A percentile compares a stretch with the other conserved stretches of the same genome.
These are phyloP conservation scores for Acorus gramineus DNA, from an alignment of 106 monocot species.

Conservation along the genomic window DNA sequence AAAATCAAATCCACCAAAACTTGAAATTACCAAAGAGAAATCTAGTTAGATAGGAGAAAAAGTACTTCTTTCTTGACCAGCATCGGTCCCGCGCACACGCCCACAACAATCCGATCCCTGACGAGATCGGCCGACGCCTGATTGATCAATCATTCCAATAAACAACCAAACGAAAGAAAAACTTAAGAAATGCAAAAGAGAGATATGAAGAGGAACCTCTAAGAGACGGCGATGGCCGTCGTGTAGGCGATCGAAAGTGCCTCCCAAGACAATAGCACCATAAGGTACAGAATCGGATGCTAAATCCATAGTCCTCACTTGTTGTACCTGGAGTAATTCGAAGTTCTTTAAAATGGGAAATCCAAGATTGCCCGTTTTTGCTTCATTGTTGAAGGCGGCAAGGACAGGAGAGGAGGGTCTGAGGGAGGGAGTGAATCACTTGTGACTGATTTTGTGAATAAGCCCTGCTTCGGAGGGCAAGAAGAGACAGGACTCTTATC, in stretches of 20 bases:
- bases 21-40: background rate
- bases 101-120: slow-evolving; percentile 50
- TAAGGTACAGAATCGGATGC: background rate
- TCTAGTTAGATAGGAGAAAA: background rate
- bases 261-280: slow-evolving; percentile 16
- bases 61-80: slow-evolving; percentile 45
- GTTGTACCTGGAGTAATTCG: too few species aligned
- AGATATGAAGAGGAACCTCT: slow-evolving; percentile 3
- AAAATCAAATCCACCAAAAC: background rate
- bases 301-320: too few species aligned
- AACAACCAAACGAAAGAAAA: background rate
- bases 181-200: background rate
- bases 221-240: slow-evolving; percentile 22
- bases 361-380: too few species aligned
- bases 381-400: too few species aligned
- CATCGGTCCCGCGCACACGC: slow-evolving; percentile 32
- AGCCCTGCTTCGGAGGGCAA: too few species aligned
- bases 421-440: too few species aligned
- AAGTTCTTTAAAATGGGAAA: too few species aligned
- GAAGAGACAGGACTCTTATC: too few species aligned
- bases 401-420: too few species aligned
- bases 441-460: too few species aligned
- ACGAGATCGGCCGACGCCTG: slow-evolving; percentile 57
- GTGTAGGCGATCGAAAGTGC: slow-evolving; percentile 26
- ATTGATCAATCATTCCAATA: too few species aligned